A percentile compares a stretch with the other conserved stretches of the same genome.
phyloP scores from a whole-genome alignment of 2,329 filamentous ascomycete species.

The Scleromitrula shiraiana region DNA sequence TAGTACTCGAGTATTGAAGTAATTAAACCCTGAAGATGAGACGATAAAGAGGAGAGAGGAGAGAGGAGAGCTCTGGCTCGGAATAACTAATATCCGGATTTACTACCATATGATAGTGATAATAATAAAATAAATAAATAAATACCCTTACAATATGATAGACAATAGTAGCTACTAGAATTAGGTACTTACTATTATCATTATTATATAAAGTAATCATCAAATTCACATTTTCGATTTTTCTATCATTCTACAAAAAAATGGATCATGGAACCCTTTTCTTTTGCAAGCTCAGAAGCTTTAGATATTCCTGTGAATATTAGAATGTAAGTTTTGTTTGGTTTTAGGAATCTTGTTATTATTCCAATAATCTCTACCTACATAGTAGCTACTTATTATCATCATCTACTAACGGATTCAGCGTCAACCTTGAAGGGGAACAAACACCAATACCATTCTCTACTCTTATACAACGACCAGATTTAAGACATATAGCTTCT shows the following conservation, averaged over 20 bases:
- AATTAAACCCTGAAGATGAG: too few species aligned
- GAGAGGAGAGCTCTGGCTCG: too few species aligned
- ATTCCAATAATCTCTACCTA: neutral
- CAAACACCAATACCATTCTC: constrained; percentile 70
- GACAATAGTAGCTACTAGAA: too few species aligned
- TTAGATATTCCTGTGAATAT: constrained; percentile 65
- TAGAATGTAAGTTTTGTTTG: constrained; percentile 43
- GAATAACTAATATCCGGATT: too few species aligned
- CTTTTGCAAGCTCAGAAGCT: constrained; percentile 83
- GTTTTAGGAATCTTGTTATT: neutral
- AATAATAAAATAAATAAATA: too few species aligned
- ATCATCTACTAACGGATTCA: constrained; percentile 32
- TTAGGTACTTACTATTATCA: too few species aligned
- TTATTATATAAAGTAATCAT: too few species aligned
- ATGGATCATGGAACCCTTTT: constrained; percentile 79
- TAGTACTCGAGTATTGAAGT: too few species aligned
- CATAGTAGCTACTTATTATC: too few species aligned
- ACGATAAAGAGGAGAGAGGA: too few species aligned
- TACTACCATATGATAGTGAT: too few species aligned
- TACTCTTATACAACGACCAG: constrained; percentile 66
- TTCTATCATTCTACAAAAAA: constrained; percentile 14
- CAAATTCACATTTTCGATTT: neutral
- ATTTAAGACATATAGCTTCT: constrained; percentile 80
- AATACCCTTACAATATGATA: too few species aligned
- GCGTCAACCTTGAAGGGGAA: constrained; percentile 69